Evolutionary conservation across 768 basidiomycete species (phyloP), one percentile per base, ranked within the genome.

Genomic region (Lactifluus pinguis): DNA sequence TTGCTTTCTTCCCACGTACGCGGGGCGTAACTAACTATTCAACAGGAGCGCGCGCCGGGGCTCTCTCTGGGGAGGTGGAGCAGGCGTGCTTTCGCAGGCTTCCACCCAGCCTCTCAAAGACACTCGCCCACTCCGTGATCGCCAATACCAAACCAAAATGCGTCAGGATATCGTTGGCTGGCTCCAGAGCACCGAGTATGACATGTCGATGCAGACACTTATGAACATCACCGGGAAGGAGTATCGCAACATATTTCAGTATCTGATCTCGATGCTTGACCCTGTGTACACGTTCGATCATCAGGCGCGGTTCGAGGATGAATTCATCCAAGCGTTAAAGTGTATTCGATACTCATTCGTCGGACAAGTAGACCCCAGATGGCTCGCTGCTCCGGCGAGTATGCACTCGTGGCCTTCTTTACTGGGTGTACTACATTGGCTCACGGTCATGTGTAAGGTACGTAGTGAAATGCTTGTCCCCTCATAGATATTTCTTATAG

Each of bases 321-420:
- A 95, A 66, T 87, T 92, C 65, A 77, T 90, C 13, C 79, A 79
- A 4, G 78, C 89, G 8, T 71, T 99, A 64, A 87, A 83, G 69
- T 81, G 85, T 6, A 72, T 92, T 41, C 79, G 81, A 64, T 99
- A 98, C 73, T 95, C 97, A 0, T 89, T 85, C 60, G 79, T 84
- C 4, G 80, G 85, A 53, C 79, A 83, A 59, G 80, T 98, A 17
- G 90, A 92, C 66, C 84, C 85, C 54, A 94, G 90, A 65, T 92
- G 90, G 80, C 73, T 98, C 5, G 86, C 86, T 8, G 87, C 94
- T 2, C 89, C 93, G 0, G 95, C 91, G 0, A 87, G 86, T 56
- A 87, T 89, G 77, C 89, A 92, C 73, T 85, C 87, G n/a, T 98
- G 95, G 97, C 91, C 92, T 0, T 77, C 83, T 21, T 73, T 97